phyloP scores from a whole-genome alignment of 805 yeast genomes.

The Maudiozyma bulderi region DNA sequence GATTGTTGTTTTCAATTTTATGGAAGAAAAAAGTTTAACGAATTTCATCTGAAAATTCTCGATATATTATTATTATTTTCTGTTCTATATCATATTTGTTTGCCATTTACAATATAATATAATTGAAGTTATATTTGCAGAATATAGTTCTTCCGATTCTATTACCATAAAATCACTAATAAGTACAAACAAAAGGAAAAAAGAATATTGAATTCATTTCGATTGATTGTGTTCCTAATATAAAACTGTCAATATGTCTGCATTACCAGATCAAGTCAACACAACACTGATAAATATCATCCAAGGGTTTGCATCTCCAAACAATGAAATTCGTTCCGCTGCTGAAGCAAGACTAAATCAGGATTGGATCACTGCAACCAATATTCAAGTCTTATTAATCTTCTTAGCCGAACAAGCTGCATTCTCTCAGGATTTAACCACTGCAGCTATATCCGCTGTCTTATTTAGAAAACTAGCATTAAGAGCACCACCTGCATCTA shows the following conservation, averaged over 20 bases:
- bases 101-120: no score
- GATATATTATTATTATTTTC: no score
- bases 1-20: no score
- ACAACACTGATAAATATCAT: slow-evolving; percentile 47
- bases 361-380: slow-evolving; percentile 64
- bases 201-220: background rate
- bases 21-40: no score
- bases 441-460: slow-evolving; percentile 72
- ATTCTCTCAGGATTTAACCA: slow-evolving; percentile 47
- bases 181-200: no score
- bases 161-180: no score
- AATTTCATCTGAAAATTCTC: no score
- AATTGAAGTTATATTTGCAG: no score
- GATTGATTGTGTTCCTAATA: background rate
- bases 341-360: slow-evolving; percentile 69
- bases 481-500: slow-evolving; percentile 54
- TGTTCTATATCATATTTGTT: no score
- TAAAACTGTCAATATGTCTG: slow-evolving; percentile 25
- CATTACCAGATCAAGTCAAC: slow-evolving; percentile 52
- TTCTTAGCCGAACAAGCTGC: slow-evolving; percentile 78
- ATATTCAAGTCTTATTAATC: slow-evolving; percentile 59
- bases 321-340: slow-evolving; percentile 60
- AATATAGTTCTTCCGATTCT: no score
- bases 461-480: slow-evolving; percentile 80
- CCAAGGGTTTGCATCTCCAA: slow-evolving; percentile 65